These are phyloP conservation scores for Ustilago hordei DNA, from an alignment of 1,284 basidiomycete genomes.

Conservation along the genomic window DNA sequence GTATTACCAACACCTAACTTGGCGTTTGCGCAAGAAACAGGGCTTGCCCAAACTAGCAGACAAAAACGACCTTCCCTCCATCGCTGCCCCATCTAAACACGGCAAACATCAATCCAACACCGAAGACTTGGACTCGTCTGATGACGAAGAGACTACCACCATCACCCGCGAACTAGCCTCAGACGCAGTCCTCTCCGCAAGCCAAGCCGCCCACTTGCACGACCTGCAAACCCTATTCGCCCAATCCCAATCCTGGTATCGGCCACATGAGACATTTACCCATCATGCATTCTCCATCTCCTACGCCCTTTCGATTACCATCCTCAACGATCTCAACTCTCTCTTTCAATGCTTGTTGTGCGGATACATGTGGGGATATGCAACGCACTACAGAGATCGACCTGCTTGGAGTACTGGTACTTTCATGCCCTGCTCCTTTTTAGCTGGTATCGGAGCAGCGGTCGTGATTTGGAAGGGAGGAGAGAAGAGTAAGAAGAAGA, in stretches of 20 bases:
- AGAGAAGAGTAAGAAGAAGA: constrained; percentile 80
- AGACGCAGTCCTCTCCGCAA: constrained; percentile 33
- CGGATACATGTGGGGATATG: constrained; percentile 57
- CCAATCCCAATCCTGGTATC: constrained; percentile 76
- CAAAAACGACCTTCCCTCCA: constrained; percentile 41
- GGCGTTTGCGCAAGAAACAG: constrained; percentile 35
- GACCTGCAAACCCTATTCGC: constrained; percentile 39
- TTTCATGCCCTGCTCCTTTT: constrained; percentile 80
- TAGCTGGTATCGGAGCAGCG: constrained; percentile 81
- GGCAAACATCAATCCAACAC: constrained; percentile 4
- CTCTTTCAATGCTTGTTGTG: constrained; percentile 75
- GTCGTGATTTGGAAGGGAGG: constrained; percentile 83
- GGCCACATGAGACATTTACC: constrained; percentile 84
- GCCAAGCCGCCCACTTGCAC: constrained; percentile 33
- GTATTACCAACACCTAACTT: constrained; percentile 71
- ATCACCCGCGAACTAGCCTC: background rate
- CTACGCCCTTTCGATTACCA: constrained; percentile 70
- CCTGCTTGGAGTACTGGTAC: constrained; percentile 74
- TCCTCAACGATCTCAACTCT: constrained; percentile 81
- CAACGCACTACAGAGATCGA: constrained; percentile 70
- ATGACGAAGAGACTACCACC: constrained; percentile 11
- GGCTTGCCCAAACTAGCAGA: constrained; percentile 39
- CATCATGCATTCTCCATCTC: constrained; percentile 79
- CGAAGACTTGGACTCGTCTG: background rate
- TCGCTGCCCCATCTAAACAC: constrained; percentile 74